A percentile compares a stretch with the other conserved stretches of the same genome.
These are phyloP conservation scores for Fusarium sp. DNA, from an alignment of 2,329 filamentous ascomycete genomes.

Conservation along the genomic window DNA sequence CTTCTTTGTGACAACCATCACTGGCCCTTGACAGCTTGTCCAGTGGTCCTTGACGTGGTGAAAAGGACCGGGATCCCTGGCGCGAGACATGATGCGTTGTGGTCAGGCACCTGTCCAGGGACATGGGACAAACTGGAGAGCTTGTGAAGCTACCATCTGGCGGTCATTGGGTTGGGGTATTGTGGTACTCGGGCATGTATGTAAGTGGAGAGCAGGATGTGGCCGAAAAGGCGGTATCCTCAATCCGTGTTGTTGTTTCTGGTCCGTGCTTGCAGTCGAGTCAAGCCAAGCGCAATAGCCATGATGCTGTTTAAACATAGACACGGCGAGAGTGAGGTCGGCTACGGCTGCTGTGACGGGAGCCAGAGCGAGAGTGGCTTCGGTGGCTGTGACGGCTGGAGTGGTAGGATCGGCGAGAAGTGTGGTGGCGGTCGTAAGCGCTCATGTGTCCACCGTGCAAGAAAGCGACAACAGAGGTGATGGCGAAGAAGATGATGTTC, in stretches of 20 bases:
- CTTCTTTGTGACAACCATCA: constrained; percentile 19
- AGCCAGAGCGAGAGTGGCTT: constrained; percentile 51
- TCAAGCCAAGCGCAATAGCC: neutral
- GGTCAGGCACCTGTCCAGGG: constrained; percentile 1
- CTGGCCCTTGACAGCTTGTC: neutral
- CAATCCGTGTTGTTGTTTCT: constrained; percentile 2
- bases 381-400: constrained; percentile 56
- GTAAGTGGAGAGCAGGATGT: constrained; percentile 9
- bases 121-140: constrained; percentile 12
- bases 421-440: constrained; percentile 50
- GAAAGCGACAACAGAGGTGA: constrained; percentile 78
- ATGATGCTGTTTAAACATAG: constrained; percentile 55
- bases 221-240: constrained; percentile 1
- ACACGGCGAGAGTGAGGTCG: constrained; percentile 62
- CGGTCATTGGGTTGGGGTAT: constrained; percentile 30
- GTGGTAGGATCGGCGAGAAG: constrained; percentile 50
- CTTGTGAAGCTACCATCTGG: constrained; percentile 17
- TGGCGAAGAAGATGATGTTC: constrained; percentile 82
- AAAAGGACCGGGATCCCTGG: neutral
- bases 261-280: neutral
- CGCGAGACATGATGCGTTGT: constrained; percentile 6
- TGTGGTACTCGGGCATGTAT: constrained; percentile 23
- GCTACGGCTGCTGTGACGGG: constrained; percentile 55
- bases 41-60: neutral
- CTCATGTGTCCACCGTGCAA: constrained; percentile 65